A percentile compares a stretch with the other conserved stretches of the same genome.
Conservation (phyloP, 2,329 filamentous ascomycete species). For the Endocalyx cinctus region DNA sequence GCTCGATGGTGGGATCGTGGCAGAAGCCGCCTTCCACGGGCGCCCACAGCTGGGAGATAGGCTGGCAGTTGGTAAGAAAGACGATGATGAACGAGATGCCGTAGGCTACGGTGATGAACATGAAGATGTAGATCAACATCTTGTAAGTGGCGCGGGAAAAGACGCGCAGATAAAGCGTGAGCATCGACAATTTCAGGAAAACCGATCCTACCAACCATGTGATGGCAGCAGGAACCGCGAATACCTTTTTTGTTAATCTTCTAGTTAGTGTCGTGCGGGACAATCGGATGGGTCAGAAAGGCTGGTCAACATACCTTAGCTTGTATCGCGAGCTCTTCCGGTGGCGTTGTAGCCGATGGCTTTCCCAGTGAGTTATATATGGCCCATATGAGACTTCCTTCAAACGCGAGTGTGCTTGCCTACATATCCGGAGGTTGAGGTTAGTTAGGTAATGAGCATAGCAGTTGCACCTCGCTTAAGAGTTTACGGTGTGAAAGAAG, state of each 20-base stretch:
- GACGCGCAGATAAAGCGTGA: constrained; percentile 26
- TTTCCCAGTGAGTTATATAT: constrained; percentile 19
- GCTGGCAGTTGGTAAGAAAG: constrained; percentile 27
- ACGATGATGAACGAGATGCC: constrained; percentile 25
- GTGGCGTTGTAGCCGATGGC: constrained; percentile 10
- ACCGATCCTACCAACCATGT: constrained; percentile 24
- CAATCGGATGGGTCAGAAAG: constrained; percentile 2
- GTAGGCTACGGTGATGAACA: constrained; percentile 20
- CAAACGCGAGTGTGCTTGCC: constrained; percentile 10
- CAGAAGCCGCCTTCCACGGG: constrained; percentile 31
- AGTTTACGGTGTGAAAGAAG: not conserved
- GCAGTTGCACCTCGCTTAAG: not conserved
- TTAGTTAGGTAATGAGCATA: not conserved
- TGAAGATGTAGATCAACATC: constrained; percentile 18
- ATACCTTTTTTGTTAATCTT: constrained; percentile 15
- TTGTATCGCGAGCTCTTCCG: constrained; percentile 1
- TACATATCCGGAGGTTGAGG: too few species aligned
- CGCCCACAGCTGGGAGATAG: constrained; percentile 27
- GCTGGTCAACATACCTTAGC: constrained; percentile 9
- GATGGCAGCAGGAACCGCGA: constrained; percentile 20
- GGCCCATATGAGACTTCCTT: constrained; percentile 17
- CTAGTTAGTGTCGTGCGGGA: constrained; percentile 3
- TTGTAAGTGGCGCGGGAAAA: constrained; percentile 24
- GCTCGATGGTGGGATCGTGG: constrained; percentile 21
- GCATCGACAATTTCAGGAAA: constrained; percentile 27